phyloP scores from a whole-genome alignment of 768 basidiomycete species.

The Hericium coralloides region DNA sequence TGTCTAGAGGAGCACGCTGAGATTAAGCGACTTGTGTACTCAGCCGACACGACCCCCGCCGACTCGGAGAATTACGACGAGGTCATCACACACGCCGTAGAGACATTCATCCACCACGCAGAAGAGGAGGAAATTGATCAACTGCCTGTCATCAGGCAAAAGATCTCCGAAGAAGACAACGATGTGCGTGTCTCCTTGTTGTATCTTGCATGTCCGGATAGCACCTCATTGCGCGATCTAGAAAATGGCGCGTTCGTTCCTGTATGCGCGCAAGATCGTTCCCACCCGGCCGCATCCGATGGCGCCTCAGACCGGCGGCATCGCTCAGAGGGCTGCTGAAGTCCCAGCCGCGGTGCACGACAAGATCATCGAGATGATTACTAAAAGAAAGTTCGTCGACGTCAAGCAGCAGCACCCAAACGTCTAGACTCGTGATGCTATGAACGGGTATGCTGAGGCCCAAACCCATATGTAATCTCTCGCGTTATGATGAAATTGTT shows the following conservation, averaged over 20 bases:
- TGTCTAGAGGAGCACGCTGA: conserved; percentile 15
- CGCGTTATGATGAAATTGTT: too few relatives aligned
- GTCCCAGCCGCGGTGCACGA: too few relatives aligned
- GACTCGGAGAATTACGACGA: conserved; percentile 10
- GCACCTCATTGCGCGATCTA: too few relatives aligned
- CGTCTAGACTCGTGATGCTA: too few relatives aligned
- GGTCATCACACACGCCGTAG: conserved; percentile 12
- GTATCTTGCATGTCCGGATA: not conserved
- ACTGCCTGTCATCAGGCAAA: conserved; percentile 8
- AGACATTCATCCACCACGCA: conserved; percentile 15
- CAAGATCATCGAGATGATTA: too few relatives aligned
- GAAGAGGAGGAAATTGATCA: conserved; percentile 17
- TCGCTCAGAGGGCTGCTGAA: conserved; percentile 16
- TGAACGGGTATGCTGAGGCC: too few relatives aligned
- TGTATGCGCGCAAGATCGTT: conserved; percentile 11
- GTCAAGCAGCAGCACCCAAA: too few relatives aligned
- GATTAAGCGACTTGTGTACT: conserved; percentile 13
- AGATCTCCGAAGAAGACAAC: conserved; percentile 14
- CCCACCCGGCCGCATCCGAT: conserved; percentile 15
- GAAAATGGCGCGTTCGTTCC: too few relatives aligned
- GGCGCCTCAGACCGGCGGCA: conserved; percentile 16
- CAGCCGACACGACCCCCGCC: conserved; percentile 9
- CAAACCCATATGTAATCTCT: too few relatives aligned
- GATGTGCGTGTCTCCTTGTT: conserved; percentile 15
- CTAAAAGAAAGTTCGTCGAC: too few relatives aligned